Conservation (phyloP, 805 yeast species). For the Cyberlindnera euphorbiiphila region DNA sequence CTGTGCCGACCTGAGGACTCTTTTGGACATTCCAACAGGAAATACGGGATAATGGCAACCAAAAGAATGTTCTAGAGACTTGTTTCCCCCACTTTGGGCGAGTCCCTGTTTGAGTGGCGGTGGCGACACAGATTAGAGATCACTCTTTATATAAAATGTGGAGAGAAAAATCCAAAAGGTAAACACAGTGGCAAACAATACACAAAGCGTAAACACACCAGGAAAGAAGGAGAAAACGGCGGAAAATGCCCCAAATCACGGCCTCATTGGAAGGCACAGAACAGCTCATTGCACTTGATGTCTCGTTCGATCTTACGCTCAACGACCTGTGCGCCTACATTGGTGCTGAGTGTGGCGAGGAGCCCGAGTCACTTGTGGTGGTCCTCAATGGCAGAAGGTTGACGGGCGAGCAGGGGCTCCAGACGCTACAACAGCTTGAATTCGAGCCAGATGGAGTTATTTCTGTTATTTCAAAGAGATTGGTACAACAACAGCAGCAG, state of each 20-base stretch:
- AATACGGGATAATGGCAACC: no score
- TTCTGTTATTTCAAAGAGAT: conserved; percentile 7
- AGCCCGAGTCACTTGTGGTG: conserved; percentile 43
- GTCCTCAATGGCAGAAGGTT: conserved; percentile 43
- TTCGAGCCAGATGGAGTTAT: conserved; percentile 58
- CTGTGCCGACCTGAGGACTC: conserved; percentile 6
- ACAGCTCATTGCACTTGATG: conserved; percentile 42
- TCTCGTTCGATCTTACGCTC: conserved; percentile 59
- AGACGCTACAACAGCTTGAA: conserved; percentile 43
- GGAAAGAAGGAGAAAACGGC: neutral
- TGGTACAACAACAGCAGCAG: neutral
- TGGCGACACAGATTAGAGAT: no score
- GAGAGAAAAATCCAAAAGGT: conserved; percentile 6
- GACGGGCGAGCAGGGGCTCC: conserved; percentile 20
- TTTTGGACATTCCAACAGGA: conserved; percentile 8
- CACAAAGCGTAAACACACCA: neutral
- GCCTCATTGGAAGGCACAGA: conserved; percentile 20
- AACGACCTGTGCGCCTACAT: conserved; percentile 70
- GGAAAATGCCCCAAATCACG: conserved; percentile 19
- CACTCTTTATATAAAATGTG: neutral
- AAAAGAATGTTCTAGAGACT: no score
- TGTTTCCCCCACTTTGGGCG: no score
- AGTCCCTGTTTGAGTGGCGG: conserved; percentile 7
- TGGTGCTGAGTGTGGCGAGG: conserved; percentile 34
- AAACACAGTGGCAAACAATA: conserved; percentile 5